Base-by-base conservation (phyloP, 2,329 filamentous ascomycete genomes). In the Blumeriella jaapii region DNA sequence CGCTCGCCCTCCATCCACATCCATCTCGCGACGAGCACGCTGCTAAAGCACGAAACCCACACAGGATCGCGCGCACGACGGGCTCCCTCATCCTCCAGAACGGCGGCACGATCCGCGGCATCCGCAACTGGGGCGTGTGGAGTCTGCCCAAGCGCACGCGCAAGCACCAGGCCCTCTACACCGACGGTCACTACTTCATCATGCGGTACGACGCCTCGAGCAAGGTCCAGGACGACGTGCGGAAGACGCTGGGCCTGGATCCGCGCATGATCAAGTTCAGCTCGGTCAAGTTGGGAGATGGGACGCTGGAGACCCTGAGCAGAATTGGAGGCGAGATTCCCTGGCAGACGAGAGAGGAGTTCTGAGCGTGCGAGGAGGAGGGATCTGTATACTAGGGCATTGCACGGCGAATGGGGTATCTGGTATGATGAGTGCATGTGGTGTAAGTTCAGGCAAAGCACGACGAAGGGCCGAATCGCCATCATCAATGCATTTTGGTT, bases 81-180 rank as follows among this genome's bases (percentile, higher is more conserved):
- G 89, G 89, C 51, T 75, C 78, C 49, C 72, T 89, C 46, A 71
- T 98, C 57, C 81, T 98, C 53, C 71, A 73, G 50, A 73, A 78
- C 48, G 81, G 82, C 58, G 91, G 91, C 60, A 87, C 95, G 38
- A 76, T 98, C 55, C 86, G 91, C 51, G 86, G 86, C 57, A 71
- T 93, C 56, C 79, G 79, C 50, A 98, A 98, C 69, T 98, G 91
- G 91, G 91, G 91, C 56, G 72, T 82, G 50, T 95, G 91, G 64
- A 69, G 79, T 30, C 79, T 98, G 12, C 89, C 91, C 30, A 81
- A 78, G 49, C 75, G 84, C 43, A 69, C 78, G 40, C 78, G 77
- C 43, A 79, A 80, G 56, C 79, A 93, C 61, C 86, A 95, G 63
- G 76, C 81, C 50, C 77, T 76, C 48, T 81, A 96, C 69, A 74